Evolutionary conservation across 2,329 filamentous ascomycete species (phyloP).

Genomic region (Fusarium nanum): DNA sequence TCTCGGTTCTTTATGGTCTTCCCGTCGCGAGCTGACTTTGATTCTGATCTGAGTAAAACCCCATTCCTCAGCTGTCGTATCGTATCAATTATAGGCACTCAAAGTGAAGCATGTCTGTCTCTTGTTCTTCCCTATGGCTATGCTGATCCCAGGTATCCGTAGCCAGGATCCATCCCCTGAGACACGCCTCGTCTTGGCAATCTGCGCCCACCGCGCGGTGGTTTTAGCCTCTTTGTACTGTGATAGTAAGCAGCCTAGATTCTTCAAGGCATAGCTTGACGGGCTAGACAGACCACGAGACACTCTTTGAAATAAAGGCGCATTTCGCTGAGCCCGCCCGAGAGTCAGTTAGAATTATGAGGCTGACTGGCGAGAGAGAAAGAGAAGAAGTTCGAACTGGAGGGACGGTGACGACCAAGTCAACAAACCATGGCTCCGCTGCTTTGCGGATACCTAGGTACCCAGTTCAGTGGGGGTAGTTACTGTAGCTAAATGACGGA

Average conservation of each 20-base stretch:
- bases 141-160: conserved; percentile 39
- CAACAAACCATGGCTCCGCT: conserved; percentile 13
- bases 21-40: conserved; percentile 12
- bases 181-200: conserved; percentile 42
- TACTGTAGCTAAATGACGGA: conserved; percentile 7
- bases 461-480: conserved; percentile 21
- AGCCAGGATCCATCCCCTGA: conserved; percentile 42
- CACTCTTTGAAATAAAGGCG: conserved; percentile 39
- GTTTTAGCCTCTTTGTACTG: conserved; percentile 34
- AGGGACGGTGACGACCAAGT: conserved; percentile 14
- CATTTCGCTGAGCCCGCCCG: conserved; percentile 28
- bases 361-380: conserved; percentile 31
- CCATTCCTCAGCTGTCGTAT: conserved; percentile 44
- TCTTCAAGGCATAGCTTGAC: conserved; percentile 26
- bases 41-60: not conserved
- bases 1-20: conserved; percentile 16
- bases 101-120: conserved; percentile 15
- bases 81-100: not conserved
- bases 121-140: conserved; percentile 5
- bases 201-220: conserved; percentile 31
- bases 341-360: conserved; percentile 10
- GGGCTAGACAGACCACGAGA: conserved; percentile 37
- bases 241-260: conserved; percentile 26
- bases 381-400: conserved; percentile 11
- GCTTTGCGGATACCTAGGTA: conserved; percentile 4